Conservation (phyloP, 140 eudicot genomes). For the Bidens hawaiensis region DNA sequence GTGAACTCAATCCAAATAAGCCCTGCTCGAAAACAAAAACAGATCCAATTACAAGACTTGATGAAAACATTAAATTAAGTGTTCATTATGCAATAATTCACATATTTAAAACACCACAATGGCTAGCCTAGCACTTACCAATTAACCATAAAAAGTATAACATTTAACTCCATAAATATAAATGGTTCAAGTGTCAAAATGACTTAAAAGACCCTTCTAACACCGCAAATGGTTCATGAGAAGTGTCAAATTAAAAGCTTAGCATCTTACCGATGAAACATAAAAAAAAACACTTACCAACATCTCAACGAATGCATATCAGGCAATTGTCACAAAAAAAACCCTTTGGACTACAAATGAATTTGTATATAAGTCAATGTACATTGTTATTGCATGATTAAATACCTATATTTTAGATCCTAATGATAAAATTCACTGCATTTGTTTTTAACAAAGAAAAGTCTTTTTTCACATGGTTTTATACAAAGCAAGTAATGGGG, state of each 20-base stretch:
- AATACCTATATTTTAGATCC: too few relatives aligned
- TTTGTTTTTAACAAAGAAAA: too few relatives aligned
- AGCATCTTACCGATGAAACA: too few relatives aligned
- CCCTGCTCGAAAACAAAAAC: slow-evolving; percentile 16
- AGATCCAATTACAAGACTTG: not conserved
- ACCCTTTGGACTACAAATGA: too few relatives aligned
- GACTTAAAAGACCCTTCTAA: slow-evolving; percentile 3
- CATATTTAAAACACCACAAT: slow-evolving; percentile 1
- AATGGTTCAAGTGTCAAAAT: slow-evolving; percentile 5
- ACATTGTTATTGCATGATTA: too few relatives aligned
- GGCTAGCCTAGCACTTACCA: not conserved
- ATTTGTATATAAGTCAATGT: too few relatives aligned
- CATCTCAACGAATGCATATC: too few relatives aligned
- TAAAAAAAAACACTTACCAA: too few relatives aligned
- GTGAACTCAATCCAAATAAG: slow-evolving; percentile 4
- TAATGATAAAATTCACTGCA: too few relatives aligned
- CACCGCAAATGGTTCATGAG: not conserved
- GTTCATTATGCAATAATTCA: slow-evolving; percentile 3
- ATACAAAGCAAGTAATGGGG: too few relatives aligned
- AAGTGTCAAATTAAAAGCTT: not conserved
- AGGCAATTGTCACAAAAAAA: too few relatives aligned
- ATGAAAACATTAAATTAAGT: not conserved
- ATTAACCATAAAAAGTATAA: not conserved
- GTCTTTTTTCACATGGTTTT: too few relatives aligned
- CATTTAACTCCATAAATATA: not conserved